phyloP scores from a whole-genome alignment of 805 yeast genomes.

The Suhomyces sp. region DNA sequence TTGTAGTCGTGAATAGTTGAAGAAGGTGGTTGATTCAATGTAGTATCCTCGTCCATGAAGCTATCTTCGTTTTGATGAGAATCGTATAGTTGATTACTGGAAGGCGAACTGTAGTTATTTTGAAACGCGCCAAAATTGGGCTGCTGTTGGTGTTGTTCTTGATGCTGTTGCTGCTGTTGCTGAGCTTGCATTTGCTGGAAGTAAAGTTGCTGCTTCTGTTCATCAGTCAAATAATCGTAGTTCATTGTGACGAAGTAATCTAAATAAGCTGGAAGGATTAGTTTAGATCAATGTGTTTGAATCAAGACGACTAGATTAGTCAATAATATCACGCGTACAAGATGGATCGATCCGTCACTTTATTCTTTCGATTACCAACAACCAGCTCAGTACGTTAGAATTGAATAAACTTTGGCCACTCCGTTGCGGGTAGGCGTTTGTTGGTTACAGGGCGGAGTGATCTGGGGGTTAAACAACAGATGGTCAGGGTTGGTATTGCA shows the following conservation, averaged over 20 bases:
- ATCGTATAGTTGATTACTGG: conserved; percentile 9
- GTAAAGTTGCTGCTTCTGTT: conserved; percentile 30
- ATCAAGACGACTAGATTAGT: neutral
- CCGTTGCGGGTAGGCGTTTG: neutral
- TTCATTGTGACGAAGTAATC: conserved; percentile 16
- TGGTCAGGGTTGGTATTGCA: neutral
- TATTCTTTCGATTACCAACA: neutral
- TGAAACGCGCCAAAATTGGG: neutral
- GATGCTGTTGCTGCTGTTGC: conserved; percentile 13
- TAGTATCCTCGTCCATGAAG: conserved; percentile 41
- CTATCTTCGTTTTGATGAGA: conserved; percentile 23
- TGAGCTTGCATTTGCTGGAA: conserved; percentile 22
- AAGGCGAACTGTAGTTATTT: neutral
- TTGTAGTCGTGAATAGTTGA: conserved; percentile 4
- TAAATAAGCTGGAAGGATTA: neutral
- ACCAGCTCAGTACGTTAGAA: neutral
- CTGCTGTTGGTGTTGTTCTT: conserved; percentile 8
- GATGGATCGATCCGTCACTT: neutral
- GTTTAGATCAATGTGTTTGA: neutral
- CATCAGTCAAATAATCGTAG: conserved; percentile 28
- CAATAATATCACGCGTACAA: neutral
- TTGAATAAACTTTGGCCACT: neutral
- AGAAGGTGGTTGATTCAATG: conserved; percentile 11
- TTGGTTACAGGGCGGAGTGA: neutral
- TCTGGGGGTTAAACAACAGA: neutral